phyloP scores from a whole-genome alignment of 257 asterid species.

The Solanum arcanum region DNA sequence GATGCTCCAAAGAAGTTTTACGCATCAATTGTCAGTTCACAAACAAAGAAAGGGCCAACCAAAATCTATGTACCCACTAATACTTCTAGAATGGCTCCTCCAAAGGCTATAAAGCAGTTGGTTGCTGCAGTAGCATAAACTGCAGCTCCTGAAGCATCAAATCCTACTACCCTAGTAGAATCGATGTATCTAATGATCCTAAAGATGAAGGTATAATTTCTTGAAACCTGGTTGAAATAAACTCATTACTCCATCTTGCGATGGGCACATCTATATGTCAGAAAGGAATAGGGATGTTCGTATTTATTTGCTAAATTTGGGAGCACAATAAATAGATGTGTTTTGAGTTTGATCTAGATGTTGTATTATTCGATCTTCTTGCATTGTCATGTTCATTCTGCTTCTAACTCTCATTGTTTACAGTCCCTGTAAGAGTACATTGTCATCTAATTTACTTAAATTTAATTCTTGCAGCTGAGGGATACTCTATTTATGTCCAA shows the following conservation, averaged over 20 bases:
- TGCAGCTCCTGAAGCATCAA: slow-evolving; percentile 28
- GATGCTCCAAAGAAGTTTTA: slow-evolving; percentile 77
- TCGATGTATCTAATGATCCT: slow-evolving; percentile 16
- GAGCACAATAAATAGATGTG: not conserved
- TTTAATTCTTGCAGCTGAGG: slow-evolving; percentile 40
- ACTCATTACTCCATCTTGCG: not conserved
- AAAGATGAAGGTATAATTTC: slow-evolving; percentile 46
- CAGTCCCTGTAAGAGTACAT: not conserved
- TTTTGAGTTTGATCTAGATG: not conserved
- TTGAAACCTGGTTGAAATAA: not conserved
- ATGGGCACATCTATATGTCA: not conserved
- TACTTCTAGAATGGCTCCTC: slow-evolving; percentile 12
- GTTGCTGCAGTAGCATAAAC: slow-evolving; percentile 19
- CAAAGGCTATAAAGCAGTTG: slow-evolving; percentile 31
- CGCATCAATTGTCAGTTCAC: slow-evolving; percentile 77
- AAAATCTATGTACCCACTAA: slow-evolving; percentile 47
- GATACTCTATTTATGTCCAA: slow-evolving; percentile 75
- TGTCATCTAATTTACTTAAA: not conserved
- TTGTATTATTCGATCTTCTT: not conserved
- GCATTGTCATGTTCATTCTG: not conserved
- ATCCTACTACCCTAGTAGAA: not conserved
- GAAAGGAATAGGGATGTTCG: not conserved
- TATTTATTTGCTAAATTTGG: not conserved
- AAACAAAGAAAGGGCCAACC: slow-evolving; percentile 41
- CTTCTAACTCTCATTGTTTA: not conserved